Conservation (phyloP, 2,329 filamentous ascomycete genomes). For the Fusarium equiseti region DNA sequence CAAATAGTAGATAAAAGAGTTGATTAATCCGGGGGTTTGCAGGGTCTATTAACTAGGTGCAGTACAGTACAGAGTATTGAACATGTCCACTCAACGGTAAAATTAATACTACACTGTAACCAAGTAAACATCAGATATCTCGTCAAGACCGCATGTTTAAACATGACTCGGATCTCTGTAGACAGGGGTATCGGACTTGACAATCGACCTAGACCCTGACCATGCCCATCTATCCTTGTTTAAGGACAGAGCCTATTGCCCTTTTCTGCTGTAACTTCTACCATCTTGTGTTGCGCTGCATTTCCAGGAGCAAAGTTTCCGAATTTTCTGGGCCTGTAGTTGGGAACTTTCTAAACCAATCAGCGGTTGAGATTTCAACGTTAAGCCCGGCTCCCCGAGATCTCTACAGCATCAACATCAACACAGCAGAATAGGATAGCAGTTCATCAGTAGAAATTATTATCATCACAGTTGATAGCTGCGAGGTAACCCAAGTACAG, state of each 20-base stretch:
- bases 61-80: no score
- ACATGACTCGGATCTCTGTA: constrained; percentile 2
- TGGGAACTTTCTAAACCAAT: constrained; percentile 52
- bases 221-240: background rate
- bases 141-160: background rate
- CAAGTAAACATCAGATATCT: background rate
- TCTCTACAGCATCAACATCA: background rate
- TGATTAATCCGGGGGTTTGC: background rate
- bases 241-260: background rate
- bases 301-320: constrained; percentile 19
- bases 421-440: background rate
- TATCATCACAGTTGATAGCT: background rate
- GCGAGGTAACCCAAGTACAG: background rate
- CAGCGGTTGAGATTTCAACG: constrained; percentile 1
- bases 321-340: background rate
- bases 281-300: background rate
- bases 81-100: background rate
- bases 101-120: background rate
- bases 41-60: background rate
- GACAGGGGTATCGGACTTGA: background rate
- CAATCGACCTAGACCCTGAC: background rate
- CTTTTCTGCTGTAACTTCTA: background rate
- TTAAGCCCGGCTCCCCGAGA: background rate
- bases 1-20: background rate
- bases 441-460: background rate